Conservation (phyloP, 2,329 filamentous ascomycete genomes). For the Chrysoporthe puriensis region DNA sequence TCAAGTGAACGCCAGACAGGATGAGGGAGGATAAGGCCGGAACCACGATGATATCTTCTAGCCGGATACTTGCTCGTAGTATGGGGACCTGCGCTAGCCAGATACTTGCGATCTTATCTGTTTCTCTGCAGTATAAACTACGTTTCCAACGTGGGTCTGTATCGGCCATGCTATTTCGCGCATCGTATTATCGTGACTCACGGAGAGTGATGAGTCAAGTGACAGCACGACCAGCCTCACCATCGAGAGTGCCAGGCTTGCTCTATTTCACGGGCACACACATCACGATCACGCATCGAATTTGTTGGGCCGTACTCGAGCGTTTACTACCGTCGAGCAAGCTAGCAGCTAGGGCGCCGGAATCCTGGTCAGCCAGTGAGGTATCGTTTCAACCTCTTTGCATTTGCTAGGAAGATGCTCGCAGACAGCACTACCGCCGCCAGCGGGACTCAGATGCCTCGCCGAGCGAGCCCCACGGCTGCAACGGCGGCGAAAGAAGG, state of each 20-base stretch:
- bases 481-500: neutral
- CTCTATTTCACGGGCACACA: neutral
- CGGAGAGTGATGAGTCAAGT: neutral
- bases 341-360: neutral
- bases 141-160: neutral
- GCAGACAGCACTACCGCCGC: neutral
- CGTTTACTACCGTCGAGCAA: neutral
- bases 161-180: neutral
- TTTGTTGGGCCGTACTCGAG: neutral
- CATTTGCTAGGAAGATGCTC: neutral
- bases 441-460: no score
- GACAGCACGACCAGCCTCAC: neutral
- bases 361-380: neutral
- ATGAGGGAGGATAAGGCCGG: neutral
- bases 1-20: neutral
- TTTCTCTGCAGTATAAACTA: neutral
- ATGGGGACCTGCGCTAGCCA: neutral
- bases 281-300: neutral
- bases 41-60: neutral
- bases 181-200: neutral
- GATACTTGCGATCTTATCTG: neutral
- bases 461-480: neutral
- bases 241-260: neutral
- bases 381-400: neutral
- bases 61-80: neutral